Evolutionary conservation across 352 stramenopile genomes (phyloP).

Genomic region (Phytophthora aleatoria): DNA sequence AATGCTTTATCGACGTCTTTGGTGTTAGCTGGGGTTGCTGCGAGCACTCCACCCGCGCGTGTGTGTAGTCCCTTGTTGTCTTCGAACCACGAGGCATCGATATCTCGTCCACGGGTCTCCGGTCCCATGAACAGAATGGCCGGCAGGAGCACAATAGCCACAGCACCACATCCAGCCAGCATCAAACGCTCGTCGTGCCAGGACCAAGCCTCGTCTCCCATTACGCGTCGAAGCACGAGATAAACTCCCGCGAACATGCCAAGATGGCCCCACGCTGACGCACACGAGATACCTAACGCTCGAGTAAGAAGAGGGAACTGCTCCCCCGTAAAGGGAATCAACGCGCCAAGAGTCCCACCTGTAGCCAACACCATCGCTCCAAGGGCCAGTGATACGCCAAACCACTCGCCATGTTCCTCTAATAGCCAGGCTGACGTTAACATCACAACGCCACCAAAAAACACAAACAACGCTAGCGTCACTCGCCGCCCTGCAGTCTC

Average conservation of each 20-base stretch:
- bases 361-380: slow-evolving; percentile 28
- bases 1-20: slow-evolving; percentile 1
- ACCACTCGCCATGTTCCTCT: slow-evolving; percentile 22
- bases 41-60: slow-evolving; percentile 13
- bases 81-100: slow-evolving; percentile 39
- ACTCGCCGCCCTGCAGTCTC: slow-evolving; percentile 40
- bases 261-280: slow-evolving; percentile 41
- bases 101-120: slow-evolving; percentile 42
- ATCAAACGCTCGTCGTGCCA: slow-evolving; percentile 38
- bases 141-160: slow-evolving; percentile 29
- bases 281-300: slow-evolving; percentile 44
- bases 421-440: slow-evolving; percentile 32
- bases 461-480: slow-evolving; percentile 42
- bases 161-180: slow-evolving; percentile 23
- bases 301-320: slow-evolving; percentile 54
- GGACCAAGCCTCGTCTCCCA: slow-evolving; percentile 28
- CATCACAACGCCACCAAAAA: slow-evolving; percentile 32
- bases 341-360: slow-evolving; percentile 32
- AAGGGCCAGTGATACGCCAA: slow-evolving; percentile 30
- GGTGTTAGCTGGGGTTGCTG: neutral
- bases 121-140: slow-evolving; percentile 38
- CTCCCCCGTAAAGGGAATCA: slow-evolving; percentile 50
- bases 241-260: slow-evolving; percentile 50
- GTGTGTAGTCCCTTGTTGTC: slow-evolving; percentile 23
- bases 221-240: slow-evolving; percentile 29